phyloP scores from a whole-genome alignment of 495 filamentous ascomycete species.

The Pyrenula massariospora region DNA sequence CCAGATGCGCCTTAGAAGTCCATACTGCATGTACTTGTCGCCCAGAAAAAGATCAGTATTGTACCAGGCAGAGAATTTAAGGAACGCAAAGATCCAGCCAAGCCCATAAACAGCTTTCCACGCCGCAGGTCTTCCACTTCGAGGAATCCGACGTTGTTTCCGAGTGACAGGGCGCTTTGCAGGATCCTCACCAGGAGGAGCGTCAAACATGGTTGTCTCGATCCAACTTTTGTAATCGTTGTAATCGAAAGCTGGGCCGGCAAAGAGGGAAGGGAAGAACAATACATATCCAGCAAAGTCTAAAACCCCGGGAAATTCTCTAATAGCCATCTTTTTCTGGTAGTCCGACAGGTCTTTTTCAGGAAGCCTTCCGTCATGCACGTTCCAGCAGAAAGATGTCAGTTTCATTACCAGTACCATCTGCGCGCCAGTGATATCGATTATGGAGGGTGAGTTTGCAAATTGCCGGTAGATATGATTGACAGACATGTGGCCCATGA shows the following conservation, averaged over 20 bases:
- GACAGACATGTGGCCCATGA: conserved; percentile 92
- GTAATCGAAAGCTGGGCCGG: conserved; percentile 86
- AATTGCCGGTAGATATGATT: conserved; percentile 78
- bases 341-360: conserved; percentile 69
- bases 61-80: conserved; percentile 62
- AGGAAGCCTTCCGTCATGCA: conserved; percentile 76
- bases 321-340: conserved; percentile 73
- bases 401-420: conserved; percentile 99
- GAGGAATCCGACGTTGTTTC: conserved; percentile 88
- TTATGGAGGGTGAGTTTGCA: conserved; percentile 42
- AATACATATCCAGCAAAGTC: conserved; percentile 84
- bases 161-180: conserved; percentile 71
- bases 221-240: conserved; percentile 87
- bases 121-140: conserved; percentile 76
- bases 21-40: conserved; percentile 49
- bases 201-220: conserved; percentile 85
- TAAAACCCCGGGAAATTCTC: conserved; percentile 56
- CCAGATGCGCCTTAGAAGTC: conserved; percentile 60
- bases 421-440: conserved; percentile 93
- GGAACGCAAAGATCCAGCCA: conserved; percentile 66
- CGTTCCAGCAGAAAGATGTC: conserved; percentile 94
- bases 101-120: conserved; percentile 63
- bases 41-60: conserved; percentile 46
- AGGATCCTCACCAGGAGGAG: conserved; percentile 66
- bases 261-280: conserved; percentile 86